Percentiles rank a stretch among this genome's conserved stretches.
Evolutionary conservation across 2,329 filamentous ascomycete genomes (phyloP).

Genomic region (Cladosporium halotolerans): DNA sequence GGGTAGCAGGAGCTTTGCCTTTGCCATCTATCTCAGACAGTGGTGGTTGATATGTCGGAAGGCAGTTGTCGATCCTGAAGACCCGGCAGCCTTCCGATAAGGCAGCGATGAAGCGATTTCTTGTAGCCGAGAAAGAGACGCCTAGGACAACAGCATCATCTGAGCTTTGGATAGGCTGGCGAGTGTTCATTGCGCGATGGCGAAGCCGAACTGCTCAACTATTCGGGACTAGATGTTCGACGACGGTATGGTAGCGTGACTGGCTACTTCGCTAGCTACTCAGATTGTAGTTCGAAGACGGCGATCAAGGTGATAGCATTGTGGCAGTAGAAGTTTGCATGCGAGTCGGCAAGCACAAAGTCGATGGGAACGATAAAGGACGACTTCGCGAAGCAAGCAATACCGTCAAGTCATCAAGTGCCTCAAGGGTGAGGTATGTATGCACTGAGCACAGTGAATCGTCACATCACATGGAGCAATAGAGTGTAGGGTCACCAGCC

Average conservation of each 20-base stretch:
- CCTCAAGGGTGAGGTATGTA: too few species aligned
- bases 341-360: neutral
- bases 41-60: constrained; percentile 25
- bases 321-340: neutral
- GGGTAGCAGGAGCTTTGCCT: neutral
- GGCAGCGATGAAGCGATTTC: constrained; percentile 79
- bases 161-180: constrained; percentile 74
- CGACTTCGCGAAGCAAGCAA: too few species aligned
- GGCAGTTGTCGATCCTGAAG: constrained; percentile 31
- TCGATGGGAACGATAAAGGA: too few species aligned
- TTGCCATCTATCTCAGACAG: constrained; percentile 10
- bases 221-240: neutral
- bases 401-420: too few species aligned
- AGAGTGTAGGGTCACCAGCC: neutral
- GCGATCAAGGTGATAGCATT: neutral
- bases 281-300: neutral
- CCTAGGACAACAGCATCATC: constrained; percentile 71
- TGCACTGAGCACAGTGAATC: too few species aligned
- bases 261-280: neutral
- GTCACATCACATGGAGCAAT: neutral
- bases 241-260: neutral
- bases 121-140: constrained; percentile 77
- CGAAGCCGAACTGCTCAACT: neutral
- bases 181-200: constrained; percentile 67
- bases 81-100: constrained; percentile 74